phyloP scores from a whole-genome alignment of 1,284 basidiomycete species.

The Inonotus hispidus region DNA sequence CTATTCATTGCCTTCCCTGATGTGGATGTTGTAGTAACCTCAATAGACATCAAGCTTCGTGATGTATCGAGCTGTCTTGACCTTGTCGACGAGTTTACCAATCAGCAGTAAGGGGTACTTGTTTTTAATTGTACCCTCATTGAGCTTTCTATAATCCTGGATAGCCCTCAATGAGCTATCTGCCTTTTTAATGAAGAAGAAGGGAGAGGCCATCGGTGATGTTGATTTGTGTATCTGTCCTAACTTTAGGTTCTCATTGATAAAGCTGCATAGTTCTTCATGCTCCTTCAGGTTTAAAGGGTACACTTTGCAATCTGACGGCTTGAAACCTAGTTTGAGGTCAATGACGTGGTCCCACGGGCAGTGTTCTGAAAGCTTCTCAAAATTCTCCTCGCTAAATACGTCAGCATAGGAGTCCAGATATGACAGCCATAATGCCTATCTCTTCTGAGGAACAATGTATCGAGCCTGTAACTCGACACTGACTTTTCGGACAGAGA shows the following conservation, averaged over 20 bases:
- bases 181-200: not conserved
- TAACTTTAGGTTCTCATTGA: not conserved
- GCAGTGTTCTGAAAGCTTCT: not conserved
- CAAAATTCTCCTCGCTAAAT: not conserved
- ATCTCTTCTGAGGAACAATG: not conserved
- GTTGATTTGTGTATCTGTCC: not conserved
- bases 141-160: slow-evolving; percentile 33
- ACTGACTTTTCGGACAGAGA: too few species aligned
- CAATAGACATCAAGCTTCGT: slow-evolving; percentile 33
- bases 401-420: not conserved
- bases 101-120: slow-evolving; percentile 34
- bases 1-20: not conserved
- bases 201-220: not conserved
- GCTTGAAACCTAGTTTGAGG: not conserved
- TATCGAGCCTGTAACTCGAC: too few species aligned
- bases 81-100: slow-evolving; percentile 28
- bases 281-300: not conserved
- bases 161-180: not conserved
- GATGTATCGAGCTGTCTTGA: slow-evolving; percentile 29
- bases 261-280: not conserved
- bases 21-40: slow-evolving; percentile 26
- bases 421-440: not conserved
- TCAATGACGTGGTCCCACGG: slow-evolving; percentile 1
- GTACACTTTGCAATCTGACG: not conserved
- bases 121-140: slow-evolving; percentile 34